A percentile compares a stretch with the other conserved stretches of the same genome.
These are phyloP conservation scores for Russula virescens DNA, from an alignment of 768 basidiomycete genomes.

Conservation along the genomic window DNA sequence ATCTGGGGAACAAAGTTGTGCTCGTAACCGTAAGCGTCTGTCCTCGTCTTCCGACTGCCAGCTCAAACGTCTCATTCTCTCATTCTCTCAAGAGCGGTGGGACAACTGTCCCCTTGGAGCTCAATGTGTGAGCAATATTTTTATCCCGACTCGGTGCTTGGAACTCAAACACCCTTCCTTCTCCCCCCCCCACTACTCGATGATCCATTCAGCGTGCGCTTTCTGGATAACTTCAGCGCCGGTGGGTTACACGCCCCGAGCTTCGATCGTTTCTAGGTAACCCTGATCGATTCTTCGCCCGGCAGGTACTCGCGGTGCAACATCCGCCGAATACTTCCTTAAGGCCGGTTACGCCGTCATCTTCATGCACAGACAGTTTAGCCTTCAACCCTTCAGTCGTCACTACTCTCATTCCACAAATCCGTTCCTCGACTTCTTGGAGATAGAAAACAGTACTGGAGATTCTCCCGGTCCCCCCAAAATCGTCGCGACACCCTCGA, in stretches of 20 bases:
- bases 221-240: constrained; percentile 98
- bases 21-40: constrained; percentile 77
- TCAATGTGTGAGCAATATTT: constrained; percentile 82
- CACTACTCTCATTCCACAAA: constrained; percentile 99
- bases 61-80: background rate
- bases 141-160: constrained; percentile 9
- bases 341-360: constrained; percentile 94
- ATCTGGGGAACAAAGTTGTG: constrained; percentile 69
- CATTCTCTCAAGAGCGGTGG: constrained; percentile 74
- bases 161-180: background rate
- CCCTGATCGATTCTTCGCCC: constrained; percentile 5
- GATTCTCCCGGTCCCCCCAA: constrained; percentile 30
- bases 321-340: constrained; percentile 97
- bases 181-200: constrained; percentile 20
- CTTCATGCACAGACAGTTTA: constrained; percentile 98
- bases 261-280: background rate
- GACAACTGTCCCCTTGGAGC: constrained; percentile 95
- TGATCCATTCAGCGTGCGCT: constrained; percentile 87
- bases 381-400: constrained; percentile 92
- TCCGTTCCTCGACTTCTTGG: constrained; percentile 93
- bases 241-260: constrained; percentile 42
- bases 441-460: constrained; percentile 41
- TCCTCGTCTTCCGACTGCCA: background rate
- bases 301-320: constrained; percentile 89
- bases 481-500: constrained; percentile 62